Evolutionary conservation across 305 asterid genomes (phyloP).

Genomic region (Coffea humblotiana): DNA sequence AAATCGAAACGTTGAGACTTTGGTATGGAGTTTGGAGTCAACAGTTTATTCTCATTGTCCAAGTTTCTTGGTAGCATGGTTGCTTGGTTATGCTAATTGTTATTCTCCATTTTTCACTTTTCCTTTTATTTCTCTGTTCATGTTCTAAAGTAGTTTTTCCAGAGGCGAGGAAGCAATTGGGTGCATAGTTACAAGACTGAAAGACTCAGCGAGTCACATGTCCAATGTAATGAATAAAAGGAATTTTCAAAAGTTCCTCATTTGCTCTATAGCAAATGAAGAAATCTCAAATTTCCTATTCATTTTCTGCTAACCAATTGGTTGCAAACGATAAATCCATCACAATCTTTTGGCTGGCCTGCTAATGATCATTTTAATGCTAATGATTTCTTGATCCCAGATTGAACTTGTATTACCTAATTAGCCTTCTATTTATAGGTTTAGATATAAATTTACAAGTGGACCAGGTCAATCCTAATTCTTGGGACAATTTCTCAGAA

Average conservation of each 20-base stretch:
- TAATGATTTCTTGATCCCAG: background rate
- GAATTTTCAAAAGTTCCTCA: background rate
- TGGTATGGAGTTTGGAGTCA: background rate
- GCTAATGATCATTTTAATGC: background rate
- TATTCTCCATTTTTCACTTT: background rate
- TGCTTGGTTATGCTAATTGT: background rate
- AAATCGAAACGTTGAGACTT: background rate
- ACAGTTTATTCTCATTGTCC: background rate
- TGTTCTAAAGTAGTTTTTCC: background rate
- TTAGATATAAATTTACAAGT: background rate
- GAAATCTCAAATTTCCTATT: background rate
- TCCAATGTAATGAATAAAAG: background rate
- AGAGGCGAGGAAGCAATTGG: background rate
- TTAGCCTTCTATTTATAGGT: background rate
- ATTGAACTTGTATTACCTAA: background rate
- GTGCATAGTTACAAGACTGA: background rate
- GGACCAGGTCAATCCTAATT: constrained; percentile 9
- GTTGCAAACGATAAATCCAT: background rate
- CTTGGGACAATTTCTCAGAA: constrained; percentile 3
- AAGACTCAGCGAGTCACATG: background rate
- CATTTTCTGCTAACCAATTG: background rate
- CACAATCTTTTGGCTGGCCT: background rate
- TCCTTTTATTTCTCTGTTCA: background rate
- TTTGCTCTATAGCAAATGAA: background rate
- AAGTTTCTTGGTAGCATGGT: background rate